Percentiles rank a stretch among this genome's conserved stretches.
These are phyloP conservation scores for Ceratocystis cubensis DNA, from an alignment of 2,329 filamentous ascomycete species.

Conservation along the genomic window DNA sequence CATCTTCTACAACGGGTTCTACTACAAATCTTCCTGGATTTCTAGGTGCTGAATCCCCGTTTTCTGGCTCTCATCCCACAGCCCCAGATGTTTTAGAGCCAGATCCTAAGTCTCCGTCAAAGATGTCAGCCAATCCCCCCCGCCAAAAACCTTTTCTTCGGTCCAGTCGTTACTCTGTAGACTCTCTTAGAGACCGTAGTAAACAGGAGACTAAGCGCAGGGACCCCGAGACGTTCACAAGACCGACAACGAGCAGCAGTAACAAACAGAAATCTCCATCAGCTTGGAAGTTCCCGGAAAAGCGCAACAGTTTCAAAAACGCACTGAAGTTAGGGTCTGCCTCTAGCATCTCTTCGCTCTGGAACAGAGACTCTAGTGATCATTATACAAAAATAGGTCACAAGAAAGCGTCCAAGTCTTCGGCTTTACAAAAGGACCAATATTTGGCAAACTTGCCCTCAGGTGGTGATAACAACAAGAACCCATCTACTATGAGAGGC, in stretches of 20 bases:
- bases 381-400: constrained; percentile 15
- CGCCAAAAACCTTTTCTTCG: constrained; percentile 13
- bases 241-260: not conserved
- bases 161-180: constrained; percentile 4
- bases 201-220: constrained; percentile 10
- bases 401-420: not conserved
- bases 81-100: not conserved
- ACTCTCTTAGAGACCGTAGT: constrained; percentile 4
- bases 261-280: constrained; percentile 5
- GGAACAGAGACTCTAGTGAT: constrained; percentile 4
- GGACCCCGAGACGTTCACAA: not conserved
- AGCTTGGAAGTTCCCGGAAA: constrained; percentile 13
- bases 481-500: not conserved
- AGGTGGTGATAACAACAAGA: not conserved
- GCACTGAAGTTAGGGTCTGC: constrained; percentile 16
- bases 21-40: not conserved
- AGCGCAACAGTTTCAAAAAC: constrained; percentile 12
- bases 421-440: not conserved
- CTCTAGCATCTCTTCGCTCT: constrained; percentile 12
- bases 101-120: constrained; percentile 3
- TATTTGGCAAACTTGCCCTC: not conserved
- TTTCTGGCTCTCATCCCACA: not conserved
- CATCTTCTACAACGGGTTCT: not conserved
- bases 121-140: constrained; percentile 2
- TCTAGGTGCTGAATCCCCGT: not conserved